Evolutionary conservation across 306 rosid genomes (phyloP), one percentile per base, ranked within the genome.

Genomic region (Phaseolus lunatus): DNA sequence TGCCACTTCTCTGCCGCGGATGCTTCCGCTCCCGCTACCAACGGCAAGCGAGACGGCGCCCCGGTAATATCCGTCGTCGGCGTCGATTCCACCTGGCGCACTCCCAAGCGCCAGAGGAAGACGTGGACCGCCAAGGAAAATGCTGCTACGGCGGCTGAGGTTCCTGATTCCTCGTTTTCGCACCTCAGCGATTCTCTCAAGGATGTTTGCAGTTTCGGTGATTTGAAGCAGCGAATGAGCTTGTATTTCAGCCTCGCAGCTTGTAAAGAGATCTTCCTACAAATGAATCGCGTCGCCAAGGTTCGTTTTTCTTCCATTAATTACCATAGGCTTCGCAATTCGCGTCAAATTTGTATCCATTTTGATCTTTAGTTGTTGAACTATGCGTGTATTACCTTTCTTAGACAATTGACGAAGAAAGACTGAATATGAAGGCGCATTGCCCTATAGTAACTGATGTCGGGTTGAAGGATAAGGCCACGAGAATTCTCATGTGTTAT

Each of bases 361-460:
- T 63, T 64, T 20, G 26, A 9, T 9, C 29, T 26, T 39, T 37
- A 16, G 24, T 12, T 64, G n/a, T 47, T 29, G 1, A n/a, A 13
- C 18, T 59, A 39, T 39, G 54, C 20, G 58, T 57, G 19, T 3
- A 41, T 76, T 85, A 73, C 14, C 20, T 48, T 26, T 72, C 58
- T 4, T 86, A 92, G 98, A 82, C 85, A 66, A 89, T 92, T 61
- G 98, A 92, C 22, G 93, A 92, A 33, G 93, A 93, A 77, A 92
- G 98, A 86, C 69, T 94, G 14, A 94, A 84, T 78, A 84, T 94
- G 96, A 94, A 92, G 93, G 87, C 90, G 1, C 93, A 94, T 76
- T 94, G 97, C 70, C 95, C 98, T 7, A 72, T 90, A 62, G 95
- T 94, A 22, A 88, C 96, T 7, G 98, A 94, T 72, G 78, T 94